These are phyloP conservation scores for Actinomortierella wolfii DNA, from an alignment of 371 early-diverging fungal species.

Conservation along the genomic window DNA sequence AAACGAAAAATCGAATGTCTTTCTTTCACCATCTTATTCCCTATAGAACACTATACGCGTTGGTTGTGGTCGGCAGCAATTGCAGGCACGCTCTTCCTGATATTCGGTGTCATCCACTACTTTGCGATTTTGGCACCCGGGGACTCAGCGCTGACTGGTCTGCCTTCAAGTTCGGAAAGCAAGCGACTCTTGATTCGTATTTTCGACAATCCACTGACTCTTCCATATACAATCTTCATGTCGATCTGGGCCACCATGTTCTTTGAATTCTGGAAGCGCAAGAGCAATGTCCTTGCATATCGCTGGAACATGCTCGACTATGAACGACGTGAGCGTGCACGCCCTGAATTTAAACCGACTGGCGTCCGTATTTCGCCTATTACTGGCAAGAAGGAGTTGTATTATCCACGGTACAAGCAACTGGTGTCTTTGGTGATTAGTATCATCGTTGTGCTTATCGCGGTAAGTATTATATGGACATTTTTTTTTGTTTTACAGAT, in stretches of 20 bases:
- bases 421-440: constrained; percentile 26
- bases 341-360: constrained; percentile 58
- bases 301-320: constrained; percentile 62
- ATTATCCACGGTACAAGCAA: constrained; percentile 47
- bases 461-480: constrained; percentile 15
- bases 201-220: constrained; percentile 60
- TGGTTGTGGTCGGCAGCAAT: constrained; percentile 54
- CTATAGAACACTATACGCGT: constrained; percentile 33
- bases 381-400: constrained; percentile 53
- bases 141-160: neutral
- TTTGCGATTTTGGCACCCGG: neutral
- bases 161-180: neutral
- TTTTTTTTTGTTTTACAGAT: neutral
- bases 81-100: constrained; percentile 51
- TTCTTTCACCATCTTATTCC: no score
- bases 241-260: constrained; percentile 60
- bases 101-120: constrained; percentile 48
- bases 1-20: neutral
- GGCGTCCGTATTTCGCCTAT: constrained; percentile 48
- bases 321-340: constrained; percentile 47
- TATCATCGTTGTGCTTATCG: constrained; percentile 31
- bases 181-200: constrained; percentile 25
- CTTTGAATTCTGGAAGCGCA: constrained; percentile 69
- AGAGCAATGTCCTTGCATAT: constrained; percentile 48
- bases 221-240: constrained; percentile 59